Conservation (phyloP, 106 monocot species). For the Dendrobium huoshanense region DNA sequence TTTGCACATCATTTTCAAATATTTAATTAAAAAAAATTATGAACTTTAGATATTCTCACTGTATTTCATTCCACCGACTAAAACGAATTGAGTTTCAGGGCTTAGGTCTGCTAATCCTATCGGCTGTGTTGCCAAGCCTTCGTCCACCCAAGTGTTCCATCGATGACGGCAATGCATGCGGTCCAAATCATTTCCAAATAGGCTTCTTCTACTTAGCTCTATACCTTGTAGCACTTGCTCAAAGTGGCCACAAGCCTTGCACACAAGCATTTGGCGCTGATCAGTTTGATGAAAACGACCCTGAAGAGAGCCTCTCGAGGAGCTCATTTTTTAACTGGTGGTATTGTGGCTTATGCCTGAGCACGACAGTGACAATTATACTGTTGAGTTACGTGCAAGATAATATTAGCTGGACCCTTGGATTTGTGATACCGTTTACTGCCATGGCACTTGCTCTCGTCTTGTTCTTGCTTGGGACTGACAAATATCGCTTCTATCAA, state of each 20-base stretch:
- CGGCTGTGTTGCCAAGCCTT: slow-evolving; percentile 22
- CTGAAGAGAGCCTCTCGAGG: slow-evolving; percentile 35
- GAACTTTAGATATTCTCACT: no score
- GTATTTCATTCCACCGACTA: neutral
- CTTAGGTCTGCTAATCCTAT: slow-evolving; percentile 48
- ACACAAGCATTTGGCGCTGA: slow-evolving; percentile 85
- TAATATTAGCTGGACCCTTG: slow-evolving; percentile 62
- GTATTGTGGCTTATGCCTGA: slow-evolving; percentile 40
- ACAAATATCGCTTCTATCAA: slow-evolving; percentile 38
- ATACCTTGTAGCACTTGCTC: slow-evolving; percentile 62
- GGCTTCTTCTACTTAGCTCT: slow-evolving; percentile 55
- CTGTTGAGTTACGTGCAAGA: slow-evolving; percentile 66
- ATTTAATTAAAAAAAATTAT: no score
- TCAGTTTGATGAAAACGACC: slow-evolving; percentile 69
- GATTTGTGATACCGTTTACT: slow-evolving; percentile 63
- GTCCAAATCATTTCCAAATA: slow-evolving; percentile 18
- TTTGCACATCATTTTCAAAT: no score
- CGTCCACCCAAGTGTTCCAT: no score
- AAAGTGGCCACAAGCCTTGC: slow-evolving; percentile 78
- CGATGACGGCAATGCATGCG: no score
- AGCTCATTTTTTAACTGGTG: slow-evolving; percentile 90
- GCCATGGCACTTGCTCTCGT: slow-evolving; percentile 42
- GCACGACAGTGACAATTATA: slow-evolving; percentile 16
- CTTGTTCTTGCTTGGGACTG: slow-evolving; percentile 57
- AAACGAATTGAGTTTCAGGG: slow-evolving; percentile 21